phyloP scores from a whole-genome alignment of 176 grass and related monocot genomes.

The Aegilops speltoides region DNA sequence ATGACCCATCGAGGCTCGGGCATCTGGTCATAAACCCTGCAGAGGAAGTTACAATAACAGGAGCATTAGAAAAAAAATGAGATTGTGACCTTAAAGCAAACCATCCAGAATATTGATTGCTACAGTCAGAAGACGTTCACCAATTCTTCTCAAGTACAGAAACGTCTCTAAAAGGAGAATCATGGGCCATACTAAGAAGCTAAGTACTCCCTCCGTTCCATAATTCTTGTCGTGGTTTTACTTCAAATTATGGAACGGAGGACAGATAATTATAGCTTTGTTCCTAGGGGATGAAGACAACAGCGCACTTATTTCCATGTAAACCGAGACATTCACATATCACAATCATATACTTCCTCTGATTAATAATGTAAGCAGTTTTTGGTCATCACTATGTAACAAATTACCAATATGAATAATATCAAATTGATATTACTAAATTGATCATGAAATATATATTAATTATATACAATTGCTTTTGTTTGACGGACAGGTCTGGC shows the following conservation, averaged over 20 bases:
- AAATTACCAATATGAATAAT: background rate
- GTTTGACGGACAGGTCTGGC: background rate
- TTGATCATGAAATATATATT: background rate
- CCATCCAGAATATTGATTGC: background rate
- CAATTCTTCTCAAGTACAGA: background rate
- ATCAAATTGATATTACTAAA: background rate
- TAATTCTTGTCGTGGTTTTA: too few species aligned
- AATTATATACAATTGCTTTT: background rate
- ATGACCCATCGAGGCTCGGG: conserved; percentile 96
- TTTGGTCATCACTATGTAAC: background rate
- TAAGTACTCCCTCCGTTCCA: too few species aligned
- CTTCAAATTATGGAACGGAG: background rate
- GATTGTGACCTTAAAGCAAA: background rate
- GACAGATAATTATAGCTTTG: background rate
- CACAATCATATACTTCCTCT: background rate
- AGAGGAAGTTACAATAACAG: background rate
- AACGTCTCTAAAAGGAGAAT: background rate
- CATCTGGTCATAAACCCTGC: conserved; percentile 96
- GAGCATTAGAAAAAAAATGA: conserved; percentile 8
- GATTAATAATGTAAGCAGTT: background rate
- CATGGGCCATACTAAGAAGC: background rate
- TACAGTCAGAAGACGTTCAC: background rate
- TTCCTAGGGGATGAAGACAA: background rate
- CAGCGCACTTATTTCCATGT: background rate
- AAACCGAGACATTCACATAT: background rate